Evolutionary conservation across 768 basidiomycete genomes (phyloP), one percentile per base, ranked within the genome.

Genomic region (Pisolithus marmoratus): DNA sequence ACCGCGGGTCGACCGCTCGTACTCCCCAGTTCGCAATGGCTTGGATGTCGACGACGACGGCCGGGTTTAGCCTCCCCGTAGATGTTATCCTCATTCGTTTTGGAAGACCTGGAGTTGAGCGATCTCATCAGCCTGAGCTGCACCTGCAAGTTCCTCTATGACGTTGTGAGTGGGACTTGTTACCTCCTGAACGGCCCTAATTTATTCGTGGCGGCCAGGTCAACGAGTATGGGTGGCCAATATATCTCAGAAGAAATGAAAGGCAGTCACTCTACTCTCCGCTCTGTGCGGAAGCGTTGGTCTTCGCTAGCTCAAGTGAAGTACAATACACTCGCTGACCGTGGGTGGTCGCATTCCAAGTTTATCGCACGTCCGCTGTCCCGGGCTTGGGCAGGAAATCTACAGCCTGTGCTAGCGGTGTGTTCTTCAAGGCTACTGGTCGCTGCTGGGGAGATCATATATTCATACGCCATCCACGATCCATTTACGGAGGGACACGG

Each of bases 351-450:
- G 4, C 63, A 58, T 20, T 62, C 63, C 38, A 60, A 69, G 42
- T 86, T 86, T 53, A 67, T 85, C 20, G 84, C 85, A 4, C 78
- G 84, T 2, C 86, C 85, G 2, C 72, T 89, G 8, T 79, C 82
- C 20, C 70, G 71, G 23, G 74, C 76, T 9, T 89, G 86, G 86
- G 14, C 58, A 5, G 72, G 70, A 22, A 85, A 77, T 58, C 64
- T 76, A 5, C 83, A 79, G 52, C 83, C 87, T 5, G 58, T 73
- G 12, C 61, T 89, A 36, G 78, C 82, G 24, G 72, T 83, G 51
- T 83, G 74, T 50, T 50, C 67, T 17, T 78, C 78, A 24, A 72
- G 82, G 8, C 68, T 90, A 2, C 54, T 86, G 36, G 77, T 88
- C 40, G 84, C 80, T 14, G 80, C 84, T 6, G 85, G 84, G 11